These are phyloP conservation scores for Hymenoscyphus fructigenus DNA, from an alignment of 2,329 filamentous ascomycete genomes.

Conservation along the genomic window DNA sequence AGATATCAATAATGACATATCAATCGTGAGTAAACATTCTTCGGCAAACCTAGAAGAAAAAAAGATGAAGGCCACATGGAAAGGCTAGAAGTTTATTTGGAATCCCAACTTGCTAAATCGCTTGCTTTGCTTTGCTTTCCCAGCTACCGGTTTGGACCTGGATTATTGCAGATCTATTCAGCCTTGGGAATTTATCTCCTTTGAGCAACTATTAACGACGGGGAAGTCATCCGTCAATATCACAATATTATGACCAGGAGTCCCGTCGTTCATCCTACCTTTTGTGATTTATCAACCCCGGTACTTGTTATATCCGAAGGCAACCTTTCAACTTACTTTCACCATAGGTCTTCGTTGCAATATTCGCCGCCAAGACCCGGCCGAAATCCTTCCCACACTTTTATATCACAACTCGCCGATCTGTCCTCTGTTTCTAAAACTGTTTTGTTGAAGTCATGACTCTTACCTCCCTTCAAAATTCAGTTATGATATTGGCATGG, in stretches of 20 bases:
- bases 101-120: background rate
- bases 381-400: background rate
- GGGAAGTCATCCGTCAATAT: background rate
- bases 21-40: background rate
- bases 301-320: background rate
- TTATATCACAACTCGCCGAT: background rate
- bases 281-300: background rate
- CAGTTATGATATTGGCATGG: conserved; percentile 1
- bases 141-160: background rate
- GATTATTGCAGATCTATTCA: background rate
- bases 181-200: background rate
- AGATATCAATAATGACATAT: background rate
- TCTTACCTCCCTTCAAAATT: background rate
- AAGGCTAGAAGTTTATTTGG: background rate
- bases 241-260: background rate
- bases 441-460: background rate
- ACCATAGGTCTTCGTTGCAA: background rate
- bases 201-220: background rate
- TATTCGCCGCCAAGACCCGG: background rate
- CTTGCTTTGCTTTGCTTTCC: background rate
- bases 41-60: background rate
- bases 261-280: background rate
- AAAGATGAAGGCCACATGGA: background rate
- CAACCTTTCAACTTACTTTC: background rate
- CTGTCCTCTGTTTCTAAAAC: background rate